phyloP scores from a whole-genome alignment of 495 filamentous ascomycete genomes.

The Staphylotrichum longicolle region DNA sequence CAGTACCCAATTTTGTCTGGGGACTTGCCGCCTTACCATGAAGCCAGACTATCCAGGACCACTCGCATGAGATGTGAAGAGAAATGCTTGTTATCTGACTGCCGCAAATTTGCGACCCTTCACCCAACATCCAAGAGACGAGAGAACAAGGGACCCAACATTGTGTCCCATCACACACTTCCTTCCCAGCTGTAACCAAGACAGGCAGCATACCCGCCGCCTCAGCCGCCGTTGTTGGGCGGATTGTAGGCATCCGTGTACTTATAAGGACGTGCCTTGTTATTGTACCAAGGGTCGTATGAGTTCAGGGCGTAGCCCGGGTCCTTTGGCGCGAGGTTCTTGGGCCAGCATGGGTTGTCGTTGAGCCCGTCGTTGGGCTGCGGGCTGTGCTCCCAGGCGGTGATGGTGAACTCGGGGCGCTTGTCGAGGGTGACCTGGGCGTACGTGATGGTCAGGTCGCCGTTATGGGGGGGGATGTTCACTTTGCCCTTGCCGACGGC shows the following conservation, averaged over 20 bases:
- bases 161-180: no score
- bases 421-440: slow-evolving; percentile 1
- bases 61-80: no score
- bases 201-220: no score
- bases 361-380: slow-evolving; percentile 6
- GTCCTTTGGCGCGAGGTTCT: slow-evolving; percentile 11
- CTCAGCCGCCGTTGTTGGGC: neutral
- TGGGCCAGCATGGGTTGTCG: slow-evolving; percentile 17
- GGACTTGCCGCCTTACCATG: no score
- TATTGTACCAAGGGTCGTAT: slow-evolving; percentile 6
- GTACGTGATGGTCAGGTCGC: neutral
- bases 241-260: neutral
- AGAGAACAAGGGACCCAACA: no score
- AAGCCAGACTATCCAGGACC: no score
- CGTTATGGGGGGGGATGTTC: no score
- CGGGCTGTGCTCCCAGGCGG: slow-evolving; percentile 10
- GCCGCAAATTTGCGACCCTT: no score
- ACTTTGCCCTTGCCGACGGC: neutral
- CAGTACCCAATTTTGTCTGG: no score
- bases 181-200: no score
- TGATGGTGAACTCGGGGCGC: slow-evolving; percentile 14
- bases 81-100: no score
- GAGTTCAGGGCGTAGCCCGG: slow-evolving; percentile 12
- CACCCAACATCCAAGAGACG: no score
- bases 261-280: neutral